These are phyloP conservation scores for Tetrahymena malaccensis DNA, from an alignment of 73 alveolate species.

Conservation along the genomic window DNA sequence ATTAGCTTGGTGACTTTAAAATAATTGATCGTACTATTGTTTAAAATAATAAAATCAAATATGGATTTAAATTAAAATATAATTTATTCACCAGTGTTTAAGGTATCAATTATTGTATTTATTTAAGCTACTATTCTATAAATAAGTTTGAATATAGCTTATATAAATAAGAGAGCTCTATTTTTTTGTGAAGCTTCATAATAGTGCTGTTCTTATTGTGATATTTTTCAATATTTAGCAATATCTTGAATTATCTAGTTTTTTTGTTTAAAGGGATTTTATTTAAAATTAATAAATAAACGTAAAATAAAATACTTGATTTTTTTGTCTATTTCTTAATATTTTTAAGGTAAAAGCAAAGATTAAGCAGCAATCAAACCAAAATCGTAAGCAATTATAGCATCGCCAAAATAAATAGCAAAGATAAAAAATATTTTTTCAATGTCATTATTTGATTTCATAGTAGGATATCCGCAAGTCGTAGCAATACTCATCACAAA, in stretches of 20 bases:
- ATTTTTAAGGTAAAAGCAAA: not conserved
- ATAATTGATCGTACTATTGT: not conserved
- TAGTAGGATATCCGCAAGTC: slow-evolving; percentile 44
- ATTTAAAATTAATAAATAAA: no score
- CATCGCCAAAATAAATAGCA: slow-evolving; percentile 49
- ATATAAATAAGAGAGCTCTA: not conserved
- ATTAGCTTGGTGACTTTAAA: not conserved
- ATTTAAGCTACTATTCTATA: not conserved
- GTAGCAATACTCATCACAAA: slow-evolving; percentile 44
- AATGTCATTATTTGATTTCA: slow-evolving; percentile 32
- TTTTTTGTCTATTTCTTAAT: not conserved
- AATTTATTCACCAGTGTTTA: not conserved
- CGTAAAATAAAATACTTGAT: not conserved
- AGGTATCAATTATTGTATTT: not conserved
- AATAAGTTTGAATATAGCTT: not conserved
- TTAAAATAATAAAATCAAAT: no score
- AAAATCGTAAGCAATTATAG: slow-evolving; percentile 52
- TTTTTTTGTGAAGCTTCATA: not conserved
- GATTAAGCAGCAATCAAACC: not conserved
- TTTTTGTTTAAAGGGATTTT: not conserved
- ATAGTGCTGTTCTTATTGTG: not conserved
- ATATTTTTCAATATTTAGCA: not conserved
- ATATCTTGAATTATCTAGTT: not conserved
- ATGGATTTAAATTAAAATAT: no score
- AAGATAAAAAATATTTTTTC: slow-evolving; percentile 37